A percentile compares a stretch with the other conserved stretches of the same genome.
Conservation (phyloP, 108 stramenopile species). For the Nitzschia sp. region DNA sequence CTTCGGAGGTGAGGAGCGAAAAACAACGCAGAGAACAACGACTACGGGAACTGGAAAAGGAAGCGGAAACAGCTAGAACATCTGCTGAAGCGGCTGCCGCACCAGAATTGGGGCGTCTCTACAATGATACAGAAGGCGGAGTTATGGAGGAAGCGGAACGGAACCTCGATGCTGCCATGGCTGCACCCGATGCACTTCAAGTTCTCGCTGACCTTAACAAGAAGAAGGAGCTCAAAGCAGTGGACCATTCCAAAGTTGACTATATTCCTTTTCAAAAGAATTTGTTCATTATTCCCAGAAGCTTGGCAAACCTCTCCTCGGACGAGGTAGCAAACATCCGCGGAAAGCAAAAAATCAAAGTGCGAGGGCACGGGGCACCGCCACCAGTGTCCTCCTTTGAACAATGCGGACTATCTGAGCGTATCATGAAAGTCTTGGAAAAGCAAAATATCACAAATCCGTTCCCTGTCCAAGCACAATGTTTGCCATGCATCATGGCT, state of each 20-base stretch:
- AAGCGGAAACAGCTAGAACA: constrained; percentile 64
- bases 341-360: constrained; percentile 81
- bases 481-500: constrained; percentile 96
- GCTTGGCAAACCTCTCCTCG: constrained; percentile 57
- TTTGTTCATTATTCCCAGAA: constrained; percentile 89
- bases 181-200: constrained; percentile 86
- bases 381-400: constrained; percentile 87
- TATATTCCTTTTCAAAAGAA: constrained; percentile 93
- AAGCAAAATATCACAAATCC: constrained; percentile 76
- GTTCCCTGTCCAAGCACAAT: constrained; percentile 97
- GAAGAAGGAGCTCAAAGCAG: constrained; percentile 92
- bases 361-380: constrained; percentile 90
- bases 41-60: constrained; percentile 55
- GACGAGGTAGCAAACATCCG: constrained; percentile 73
- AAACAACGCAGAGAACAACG: constrained; percentile 81
- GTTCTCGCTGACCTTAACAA: constrained; percentile 88
- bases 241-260: constrained; percentile 90
- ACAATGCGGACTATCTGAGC: constrained; percentile 91
- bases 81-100: constrained; percentile 51
- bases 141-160: constrained; percentile 95
- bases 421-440: constrained; percentile 68
- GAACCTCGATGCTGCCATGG: constrained; percentile 67
- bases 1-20: constrained; percentile 75
- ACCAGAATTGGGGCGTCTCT: constrained; percentile 73
- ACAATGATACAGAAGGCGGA: constrained; percentile 78